Percentiles rank a stretch among this genome's conserved stretches.
These are phyloP conservation scores for Helenozyma rhizophorensis DNA, from an alignment of 805 yeast species.

Conservation along the genomic window DNA sequence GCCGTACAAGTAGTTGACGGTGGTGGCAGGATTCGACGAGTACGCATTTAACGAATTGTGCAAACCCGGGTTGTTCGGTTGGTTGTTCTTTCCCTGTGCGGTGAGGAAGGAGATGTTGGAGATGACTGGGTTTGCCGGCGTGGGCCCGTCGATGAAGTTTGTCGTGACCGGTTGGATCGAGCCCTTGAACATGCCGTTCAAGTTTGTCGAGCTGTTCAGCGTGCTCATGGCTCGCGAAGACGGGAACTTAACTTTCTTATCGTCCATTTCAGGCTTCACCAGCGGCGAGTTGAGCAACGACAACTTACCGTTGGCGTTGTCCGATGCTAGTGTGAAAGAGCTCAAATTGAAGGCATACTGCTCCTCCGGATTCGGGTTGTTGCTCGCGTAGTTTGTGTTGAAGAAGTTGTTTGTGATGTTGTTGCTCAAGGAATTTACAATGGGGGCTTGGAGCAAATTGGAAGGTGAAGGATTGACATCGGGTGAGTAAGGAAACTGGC, in stretches of 20 bases:
- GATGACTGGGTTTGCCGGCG: constrained; percentile 3
- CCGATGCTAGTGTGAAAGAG: constrained; percentile 29
- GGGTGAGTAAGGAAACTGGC: constrained; percentile 2
- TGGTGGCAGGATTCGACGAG: constrained; percentile 31
- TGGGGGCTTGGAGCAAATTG: constrained; percentile 25
- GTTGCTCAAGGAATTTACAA: constrained; percentile 24
- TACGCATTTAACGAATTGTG: constrained; percentile 26
- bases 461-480: constrained; percentile 1
- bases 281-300: not conserved
- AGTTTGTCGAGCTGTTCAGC: constrained; percentile 2
- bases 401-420: constrained; percentile 35
- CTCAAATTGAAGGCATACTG: constrained; percentile 30
- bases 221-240: not conserved
- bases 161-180: constrained; percentile 6
- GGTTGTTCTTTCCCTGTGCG: constrained; percentile 2
- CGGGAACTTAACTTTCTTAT: not conserved
- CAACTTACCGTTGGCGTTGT: not conserved
- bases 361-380: constrained; percentile 17
- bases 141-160: constrained; percentile 16
- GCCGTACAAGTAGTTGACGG: constrained; percentile 33
- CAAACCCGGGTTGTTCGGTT: constrained; percentile 20
- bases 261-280: not conserved
- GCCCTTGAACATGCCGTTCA: constrained; percentile 3
- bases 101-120: constrained; percentile 1
- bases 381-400: constrained; percentile 23